Evolutionary conservation across 768 basidiomycete species (phyloP).

Genomic region (Xerocomus potaroensis): DNA sequence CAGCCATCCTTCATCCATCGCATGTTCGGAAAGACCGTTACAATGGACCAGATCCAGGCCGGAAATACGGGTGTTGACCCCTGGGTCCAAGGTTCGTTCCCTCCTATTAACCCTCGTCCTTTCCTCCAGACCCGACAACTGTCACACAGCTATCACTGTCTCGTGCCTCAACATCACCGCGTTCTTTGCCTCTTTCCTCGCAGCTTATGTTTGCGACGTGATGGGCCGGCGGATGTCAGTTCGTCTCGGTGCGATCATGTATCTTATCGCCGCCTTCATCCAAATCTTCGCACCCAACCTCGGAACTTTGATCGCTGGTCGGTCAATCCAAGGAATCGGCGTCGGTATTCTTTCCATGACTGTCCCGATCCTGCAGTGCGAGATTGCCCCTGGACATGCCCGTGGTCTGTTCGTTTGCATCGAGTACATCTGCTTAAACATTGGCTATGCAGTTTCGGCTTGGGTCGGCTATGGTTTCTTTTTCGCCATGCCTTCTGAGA

Average conservation of each 20-base stretch:
- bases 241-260: conserved; percentile 46
- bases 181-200: conserved; percentile 39
- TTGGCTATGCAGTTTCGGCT: conserved; percentile 46
- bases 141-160: conserved; percentile 41
- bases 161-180: conserved; percentile 49
- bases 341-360: conserved; percentile 51
- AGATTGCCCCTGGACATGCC: conserved; percentile 43
- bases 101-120: not conserved
- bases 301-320: conserved; percentile 36
- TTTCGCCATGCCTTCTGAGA: conserved; percentile 40
- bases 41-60: conserved; percentile 40
- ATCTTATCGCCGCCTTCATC: conserved; percentile 46
- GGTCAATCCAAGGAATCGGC: conserved; percentile 45
- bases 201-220: conserved; percentile 48
- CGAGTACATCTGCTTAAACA: conserved; percentile 50
- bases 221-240: conserved; percentile 50
- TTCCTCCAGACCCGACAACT: not conserved
- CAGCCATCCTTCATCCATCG: conserved; percentile 48
- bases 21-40: conserved; percentile 45
- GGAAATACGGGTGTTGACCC: conserved; percentile 42
- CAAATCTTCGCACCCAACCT: conserved; percentile 48
- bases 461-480: conserved; percentile 51
- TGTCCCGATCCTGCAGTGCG: conserved; percentile 46
- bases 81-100: conserved; percentile 41
- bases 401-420: conserved; percentile 52